Evolutionary conservation across 2,329 filamentous ascomycete genomes (phyloP), one percentile per base, ranked within the genome.

Genomic region (Chrysoporthe puriensis): DNA sequence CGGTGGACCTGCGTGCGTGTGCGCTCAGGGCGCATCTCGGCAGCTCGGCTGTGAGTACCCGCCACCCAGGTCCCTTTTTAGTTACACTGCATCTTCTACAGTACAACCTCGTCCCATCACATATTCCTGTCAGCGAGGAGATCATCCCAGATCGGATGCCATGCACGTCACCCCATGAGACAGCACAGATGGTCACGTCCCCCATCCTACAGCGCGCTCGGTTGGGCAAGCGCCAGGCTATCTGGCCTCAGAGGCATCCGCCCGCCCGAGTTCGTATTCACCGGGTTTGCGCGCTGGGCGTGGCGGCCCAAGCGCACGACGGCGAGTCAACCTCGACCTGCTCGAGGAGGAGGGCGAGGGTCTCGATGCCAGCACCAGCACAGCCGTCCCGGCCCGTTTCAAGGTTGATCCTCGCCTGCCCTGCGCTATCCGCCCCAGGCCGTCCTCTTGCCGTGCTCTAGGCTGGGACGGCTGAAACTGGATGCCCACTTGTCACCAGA

Each of bases 391-490:
- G 26, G 14, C 48, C 21, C 48, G 26, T 4, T 9, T 21, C 50
- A 32, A 34, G 50, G 50, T 54, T 54, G 26, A 57, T 40, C 54
- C 54, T 57, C 34, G 54, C 32, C 54, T 21, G 54, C 34, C 14
- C 6, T 34, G 50, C 50, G 21, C 50, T 34, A 32, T 34, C 26
- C 21, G 32, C 54, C 34, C n/a, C 32, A 40, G 34, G 6, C 16
- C 34, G 57, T 60, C 57, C 18, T 36, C 56, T 21, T 60, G 26
- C 52, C 50, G 48, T 42, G 61, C 43, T 26, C 26, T 26, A 26
- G 26, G n/a, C 40, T 21, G 18, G 21, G 48, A 16, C 42, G 59
- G 63, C 18, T 64, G 63, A 64, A 64, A 64, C 63, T 4, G 1
- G 7, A 21, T 44, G 43, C 46, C 62, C 62, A 63, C 62, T 42